phyloP scores from a whole-genome alignment of 208 protist species.

The Trypanosoma theileri region DNA sequence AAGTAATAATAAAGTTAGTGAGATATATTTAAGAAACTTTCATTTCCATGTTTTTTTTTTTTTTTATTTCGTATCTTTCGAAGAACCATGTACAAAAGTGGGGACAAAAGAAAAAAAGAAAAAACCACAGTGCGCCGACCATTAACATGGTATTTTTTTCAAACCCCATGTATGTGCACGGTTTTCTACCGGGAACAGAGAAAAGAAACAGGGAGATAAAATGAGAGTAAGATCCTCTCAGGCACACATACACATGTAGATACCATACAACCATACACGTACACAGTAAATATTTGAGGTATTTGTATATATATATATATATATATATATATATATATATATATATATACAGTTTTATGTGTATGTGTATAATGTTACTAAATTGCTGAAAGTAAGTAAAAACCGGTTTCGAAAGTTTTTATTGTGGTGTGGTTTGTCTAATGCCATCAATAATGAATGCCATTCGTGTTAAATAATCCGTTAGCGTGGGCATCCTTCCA shows the following conservation, averaged over 20 bases:
- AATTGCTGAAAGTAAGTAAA: background rate
- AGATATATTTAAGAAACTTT: background rate
- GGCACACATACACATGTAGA: no score
- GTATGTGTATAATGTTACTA: background rate
- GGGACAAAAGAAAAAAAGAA: background rate
- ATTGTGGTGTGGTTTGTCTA: slow-evolving; percentile 46
- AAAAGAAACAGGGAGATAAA: no score
- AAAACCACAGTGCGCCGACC: background rate
- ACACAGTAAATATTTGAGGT: no score
- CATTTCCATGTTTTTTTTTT: slow-evolving; percentile 4
- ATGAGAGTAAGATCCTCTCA: no score
- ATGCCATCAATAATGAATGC: slow-evolving; percentile 69
- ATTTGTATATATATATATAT: no score
- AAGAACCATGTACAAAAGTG: background rate
- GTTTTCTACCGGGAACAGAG: no score
- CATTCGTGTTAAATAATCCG: slow-evolving; percentile 70
- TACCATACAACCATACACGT: no score
- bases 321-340: slow-evolving; percentile 2
- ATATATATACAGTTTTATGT: background rate
- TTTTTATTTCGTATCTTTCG: background rate
- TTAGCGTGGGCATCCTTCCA: slow-evolving; percentile 56
- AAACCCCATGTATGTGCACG: background rate
- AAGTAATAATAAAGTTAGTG: background rate
- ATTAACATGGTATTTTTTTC: background rate
- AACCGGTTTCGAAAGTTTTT: background rate